Percentiles rank a stretch among this genome's conserved stretches.
Evolutionary conservation across 148 eudicot species (phyloP).

Genomic region (Fagopyrum tataricum): DNA sequence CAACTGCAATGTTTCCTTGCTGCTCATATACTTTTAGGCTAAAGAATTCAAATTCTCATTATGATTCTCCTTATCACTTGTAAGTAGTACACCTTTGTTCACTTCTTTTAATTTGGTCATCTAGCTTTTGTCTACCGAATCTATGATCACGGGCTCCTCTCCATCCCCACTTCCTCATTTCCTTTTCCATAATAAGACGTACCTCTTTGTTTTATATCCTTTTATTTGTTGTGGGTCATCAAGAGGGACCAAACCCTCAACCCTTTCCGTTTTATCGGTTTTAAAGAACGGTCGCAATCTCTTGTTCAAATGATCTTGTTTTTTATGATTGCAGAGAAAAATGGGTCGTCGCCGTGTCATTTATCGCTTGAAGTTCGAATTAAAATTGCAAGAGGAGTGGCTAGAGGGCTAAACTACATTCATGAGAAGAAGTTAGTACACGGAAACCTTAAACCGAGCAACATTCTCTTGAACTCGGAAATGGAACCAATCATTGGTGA

Average conservation of each 20-base stretch:
- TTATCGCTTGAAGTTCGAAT: conserved; percentile 56
- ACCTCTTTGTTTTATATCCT: no score
- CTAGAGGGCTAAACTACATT: conserved; percentile 69
- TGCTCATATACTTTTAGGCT: conserved; percentile 1
- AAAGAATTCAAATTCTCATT: conserved; percentile 9
- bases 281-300: neutral
- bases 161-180: neutral
- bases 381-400: conserved; percentile 80
- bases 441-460: conserved; percentile 83
- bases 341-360: conserved; percentile 62
- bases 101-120: neutral
- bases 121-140: neutral
- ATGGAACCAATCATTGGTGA: conserved; percentile 84
- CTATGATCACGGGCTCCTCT: neutral
- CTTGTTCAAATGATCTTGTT: neutral
- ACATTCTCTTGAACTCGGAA: conserved; percentile 70
- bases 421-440: conserved; percentile 89
- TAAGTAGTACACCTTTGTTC: neutral
- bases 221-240: neutral
- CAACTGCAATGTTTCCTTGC: neutral
- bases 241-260: neutral
- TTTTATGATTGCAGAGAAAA: conserved; percentile 38
- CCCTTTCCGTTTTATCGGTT: neutral
- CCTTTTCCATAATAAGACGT: neutral
- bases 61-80: conserved; percentile 1